Evolutionary conservation across 306 rosid genomes (phyloP).

Genomic region (Vigna angularis): DNA sequence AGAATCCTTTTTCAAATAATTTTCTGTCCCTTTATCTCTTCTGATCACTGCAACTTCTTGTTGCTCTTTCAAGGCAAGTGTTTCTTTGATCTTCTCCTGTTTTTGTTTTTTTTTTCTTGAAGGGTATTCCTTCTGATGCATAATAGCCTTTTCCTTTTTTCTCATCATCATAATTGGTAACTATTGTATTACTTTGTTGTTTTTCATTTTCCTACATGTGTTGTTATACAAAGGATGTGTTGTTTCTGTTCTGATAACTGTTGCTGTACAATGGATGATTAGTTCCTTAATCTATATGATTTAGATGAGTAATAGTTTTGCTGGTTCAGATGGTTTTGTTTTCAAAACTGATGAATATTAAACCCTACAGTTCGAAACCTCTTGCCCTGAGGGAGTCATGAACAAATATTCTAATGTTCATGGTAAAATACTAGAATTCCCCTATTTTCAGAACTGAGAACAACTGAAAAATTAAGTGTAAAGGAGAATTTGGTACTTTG

Average conservation of each 20-base stretch:
- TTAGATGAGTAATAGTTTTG: no score
- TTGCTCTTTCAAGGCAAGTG: constrained; percentile 52
- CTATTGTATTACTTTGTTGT: no score
- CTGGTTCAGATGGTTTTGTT: no score
- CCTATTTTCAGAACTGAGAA: no score
- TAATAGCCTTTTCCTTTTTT: not conserved
- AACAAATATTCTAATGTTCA: no score
- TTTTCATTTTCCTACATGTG: not conserved
- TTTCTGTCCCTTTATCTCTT: constrained; percentile 35
- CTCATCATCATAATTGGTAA: not conserved
- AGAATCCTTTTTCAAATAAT: not conserved
- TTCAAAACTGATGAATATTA: no score
- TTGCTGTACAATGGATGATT: constrained; percentile 7
- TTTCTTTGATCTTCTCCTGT: constrained; percentile 28
- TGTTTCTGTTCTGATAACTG: not conserved
- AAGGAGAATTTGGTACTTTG: no score
- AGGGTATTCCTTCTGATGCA: constrained; percentile 9
- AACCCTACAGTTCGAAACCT: no score
- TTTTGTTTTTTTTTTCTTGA: not conserved
- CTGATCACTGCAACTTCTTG: constrained; percentile 46
- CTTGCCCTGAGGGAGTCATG: no score
- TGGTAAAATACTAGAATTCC: no score
- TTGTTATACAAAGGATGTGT: constrained; percentile 5
- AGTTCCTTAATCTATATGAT: not conserved
- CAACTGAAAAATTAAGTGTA: no score